Evolutionary conservation across 2,329 filamentous ascomycete species (phyloP).

Genomic region (Conoideocrella luteorostrata): DNA sequence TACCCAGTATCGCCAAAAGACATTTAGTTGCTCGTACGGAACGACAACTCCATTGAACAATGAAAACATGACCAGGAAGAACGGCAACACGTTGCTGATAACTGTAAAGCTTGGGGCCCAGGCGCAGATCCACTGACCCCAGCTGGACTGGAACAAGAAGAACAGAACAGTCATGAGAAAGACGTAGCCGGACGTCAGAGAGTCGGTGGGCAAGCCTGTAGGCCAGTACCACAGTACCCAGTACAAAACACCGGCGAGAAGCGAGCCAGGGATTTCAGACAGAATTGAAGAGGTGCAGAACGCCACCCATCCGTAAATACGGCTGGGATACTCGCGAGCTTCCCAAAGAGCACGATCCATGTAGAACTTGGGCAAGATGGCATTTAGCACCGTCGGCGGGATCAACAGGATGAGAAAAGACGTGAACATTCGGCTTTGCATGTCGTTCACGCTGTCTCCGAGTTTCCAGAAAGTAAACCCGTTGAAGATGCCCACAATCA

Average conservation of each 20-base stretch:
- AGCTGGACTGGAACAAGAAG: constrained; percentile 67
- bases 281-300: constrained; percentile 70
- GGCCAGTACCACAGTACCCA: constrained; percentile 74
- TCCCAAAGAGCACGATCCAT: constrained; percentile 67
- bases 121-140: constrained; percentile 81
- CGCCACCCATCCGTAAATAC: constrained; percentile 72
- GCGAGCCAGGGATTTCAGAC: constrained; percentile 64
- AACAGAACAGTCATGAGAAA: constrained; percentile 42
- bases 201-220: constrained; percentile 60
- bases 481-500: constrained; percentile 70
- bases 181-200: constrained; percentile 31
- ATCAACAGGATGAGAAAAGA: constrained; percentile 58
- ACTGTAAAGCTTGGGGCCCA: constrained; percentile 63
- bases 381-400: constrained; percentile 66
- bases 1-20: constrained; percentile 68
- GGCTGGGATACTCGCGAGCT: constrained; percentile 63
- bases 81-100: constrained; percentile 55
- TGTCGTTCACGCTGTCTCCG: constrained; percentile 56
- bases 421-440: constrained; percentile 76
- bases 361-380: constrained; percentile 71
- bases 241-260: constrained; percentile 60
- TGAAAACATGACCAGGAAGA: constrained; percentile 74
- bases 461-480: constrained; percentile 72
- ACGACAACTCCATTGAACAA: constrained; percentile 74
- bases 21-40: constrained; percentile 56